A percentile compares a stretch with the other conserved stretches of the same genome.
phyloP scores from a whole-genome alignment of 345 rosid genomes.

The Bruguiera gymnorhiza region DNA sequence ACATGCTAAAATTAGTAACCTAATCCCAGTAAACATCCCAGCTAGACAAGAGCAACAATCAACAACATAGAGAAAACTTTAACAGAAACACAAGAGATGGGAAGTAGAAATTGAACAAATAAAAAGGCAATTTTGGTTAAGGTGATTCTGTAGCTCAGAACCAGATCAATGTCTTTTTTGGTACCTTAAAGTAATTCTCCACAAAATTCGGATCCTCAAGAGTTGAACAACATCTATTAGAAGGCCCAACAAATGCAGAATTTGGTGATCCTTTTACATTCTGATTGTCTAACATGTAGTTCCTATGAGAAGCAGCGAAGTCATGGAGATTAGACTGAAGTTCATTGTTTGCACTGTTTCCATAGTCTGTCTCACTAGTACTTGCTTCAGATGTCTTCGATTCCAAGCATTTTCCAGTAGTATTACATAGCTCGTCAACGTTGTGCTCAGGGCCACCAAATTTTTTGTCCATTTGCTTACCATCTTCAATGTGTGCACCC shows the following conservation, averaged over 20 bases:
- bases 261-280: conserved; percentile 26
- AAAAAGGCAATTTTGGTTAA: too few relatives aligned
- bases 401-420: conserved; percentile 29
- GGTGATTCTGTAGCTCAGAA: too few relatives aligned
- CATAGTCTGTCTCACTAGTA: conserved; percentile 29
- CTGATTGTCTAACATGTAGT: conserved; percentile 26
- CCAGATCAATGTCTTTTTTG: not conserved
- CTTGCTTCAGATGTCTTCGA: conserved; percentile 27
- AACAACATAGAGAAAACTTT: too few relatives aligned
- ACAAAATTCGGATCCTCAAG: conserved; percentile 86
- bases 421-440: conserved; percentile 27
- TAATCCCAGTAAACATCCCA: too few relatives aligned
- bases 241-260: conserved; percentile 36
- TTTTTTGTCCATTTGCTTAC: conserved; percentile 27
- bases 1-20: too few relatives aligned
- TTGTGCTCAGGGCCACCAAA: conserved; percentile 24
- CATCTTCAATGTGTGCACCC: conserved; percentile 26
- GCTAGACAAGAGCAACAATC: too few relatives aligned
- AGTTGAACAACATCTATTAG: conserved; percentile 55
- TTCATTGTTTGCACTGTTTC: conserved; percentile 27
- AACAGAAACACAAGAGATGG: too few relatives aligned
- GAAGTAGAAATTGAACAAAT: too few relatives aligned
- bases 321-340: conserved; percentile 24
- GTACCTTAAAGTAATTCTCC: conserved; percentile 90
- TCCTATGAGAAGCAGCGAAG: conserved; percentile 35